Evolutionary conservation across 257 asterid genomes (phyloP).

Genomic region (Rauvolfia tetraphylla): DNA sequence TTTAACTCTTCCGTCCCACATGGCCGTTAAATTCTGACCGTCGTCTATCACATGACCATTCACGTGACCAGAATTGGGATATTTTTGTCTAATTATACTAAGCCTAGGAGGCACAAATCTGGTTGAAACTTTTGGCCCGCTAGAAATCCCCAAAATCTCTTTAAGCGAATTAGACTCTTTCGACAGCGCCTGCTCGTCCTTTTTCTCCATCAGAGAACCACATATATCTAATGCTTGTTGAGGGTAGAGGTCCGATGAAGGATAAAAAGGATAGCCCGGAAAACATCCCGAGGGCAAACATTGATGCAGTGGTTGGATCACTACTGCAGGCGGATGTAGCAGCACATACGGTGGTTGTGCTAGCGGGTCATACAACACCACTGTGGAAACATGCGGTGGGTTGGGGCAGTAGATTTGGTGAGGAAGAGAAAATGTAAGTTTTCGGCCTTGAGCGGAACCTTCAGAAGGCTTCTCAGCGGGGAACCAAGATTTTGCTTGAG

Average conservation of each 20-base stretch:
- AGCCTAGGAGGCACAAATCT: not conserved
- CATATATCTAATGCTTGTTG: not conserved
- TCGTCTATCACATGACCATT: too few relatives aligned
- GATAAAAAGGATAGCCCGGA: not conserved
- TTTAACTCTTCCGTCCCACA: too few relatives aligned
- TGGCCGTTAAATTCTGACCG: too few relatives aligned
- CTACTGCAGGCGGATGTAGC: too few relatives aligned
- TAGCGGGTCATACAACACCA: not conserved
- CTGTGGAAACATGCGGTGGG: not conserved
- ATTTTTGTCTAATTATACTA: too few relatives aligned
- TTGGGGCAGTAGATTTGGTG: not conserved
- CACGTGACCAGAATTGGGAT: too few relatives aligned
- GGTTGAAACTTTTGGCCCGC: not conserved
- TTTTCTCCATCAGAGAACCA: not conserved
- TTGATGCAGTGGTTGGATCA: not conserved
- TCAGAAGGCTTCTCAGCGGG: not conserved
- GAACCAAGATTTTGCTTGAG: constrained; percentile 10
- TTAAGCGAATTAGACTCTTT: not conserved
- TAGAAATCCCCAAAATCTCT: not conserved
- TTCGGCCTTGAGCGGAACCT: not conserved
- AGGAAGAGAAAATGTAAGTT: not conserved
- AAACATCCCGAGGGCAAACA: not conserved
- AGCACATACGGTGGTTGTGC: not conserved
- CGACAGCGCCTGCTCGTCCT: not conserved
- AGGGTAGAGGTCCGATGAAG: not conserved